Percentiles rank a stretch among this genome's conserved stretches.
Conservation (phyloP, 371 early-diverging fungal species). For the Mucor ambiguus region DNA sequence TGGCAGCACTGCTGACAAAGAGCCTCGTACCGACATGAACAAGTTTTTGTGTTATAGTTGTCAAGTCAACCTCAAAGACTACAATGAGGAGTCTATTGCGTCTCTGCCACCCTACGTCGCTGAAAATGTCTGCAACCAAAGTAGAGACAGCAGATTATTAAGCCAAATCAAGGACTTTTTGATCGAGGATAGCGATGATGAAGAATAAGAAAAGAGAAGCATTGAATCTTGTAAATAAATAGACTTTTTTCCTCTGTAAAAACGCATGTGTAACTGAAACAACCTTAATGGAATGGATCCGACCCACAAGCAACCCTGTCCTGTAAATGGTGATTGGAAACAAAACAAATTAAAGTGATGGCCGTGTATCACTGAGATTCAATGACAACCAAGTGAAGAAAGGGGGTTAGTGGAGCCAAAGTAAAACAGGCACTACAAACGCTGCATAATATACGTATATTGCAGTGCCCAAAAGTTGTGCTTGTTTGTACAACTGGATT, state of each 20-base stretch:
- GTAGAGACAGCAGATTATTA: conserved; percentile 45
- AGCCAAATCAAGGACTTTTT: conserved; percentile 62
- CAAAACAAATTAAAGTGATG: not conserved
- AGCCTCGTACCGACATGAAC: conserved; percentile 34
- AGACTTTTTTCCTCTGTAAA: not conserved
- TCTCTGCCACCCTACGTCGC: conserved; percentile 28
- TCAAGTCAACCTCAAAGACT: conserved; percentile 58
- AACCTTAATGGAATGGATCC: too few relatives aligned
- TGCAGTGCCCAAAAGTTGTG: not conserved
- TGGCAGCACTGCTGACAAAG: not conserved
- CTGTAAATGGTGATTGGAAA: not conserved
- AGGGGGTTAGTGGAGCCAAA: not conserved
- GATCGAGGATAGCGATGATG: conserved; percentile 41
- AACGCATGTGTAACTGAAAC: too few relatives aligned
- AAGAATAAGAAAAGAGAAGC: conserved; percentile 17
- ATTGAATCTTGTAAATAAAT: not conserved
- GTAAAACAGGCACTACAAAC: not conserved
- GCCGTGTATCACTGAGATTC: not conserved
- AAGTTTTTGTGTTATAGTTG: conserved; percentile 62
- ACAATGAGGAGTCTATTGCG: conserved; percentile 23
- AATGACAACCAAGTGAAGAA: not conserved
- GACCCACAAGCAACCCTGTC: not conserved
- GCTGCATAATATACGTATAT: not conserved
- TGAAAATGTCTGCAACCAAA: conserved; percentile 28
- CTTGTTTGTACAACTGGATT: not conserved